phyloP scores from a whole-genome alignment of 257 asterid species.

The Scutellaria galericulata region DNA sequence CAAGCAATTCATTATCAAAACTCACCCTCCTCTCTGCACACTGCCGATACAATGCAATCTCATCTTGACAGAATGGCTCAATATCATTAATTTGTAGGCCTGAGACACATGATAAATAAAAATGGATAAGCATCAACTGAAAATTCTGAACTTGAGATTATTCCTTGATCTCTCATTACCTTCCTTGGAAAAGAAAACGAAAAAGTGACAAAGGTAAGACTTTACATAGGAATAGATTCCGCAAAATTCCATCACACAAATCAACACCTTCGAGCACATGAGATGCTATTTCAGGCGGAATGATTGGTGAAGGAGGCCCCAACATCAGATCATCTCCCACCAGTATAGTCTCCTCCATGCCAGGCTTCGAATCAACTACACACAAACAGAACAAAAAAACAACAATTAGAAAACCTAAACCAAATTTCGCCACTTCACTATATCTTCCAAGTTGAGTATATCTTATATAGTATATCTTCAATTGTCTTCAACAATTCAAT shows the following conservation, averaged over 20 bases:
- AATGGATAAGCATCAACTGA: background rate
- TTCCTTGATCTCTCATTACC: background rate
- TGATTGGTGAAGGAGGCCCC: conserved; percentile 92
- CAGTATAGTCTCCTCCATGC: conserved; percentile 94
- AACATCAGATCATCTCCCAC: conserved; percentile 98
- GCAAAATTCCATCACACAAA: conserved; percentile 86
- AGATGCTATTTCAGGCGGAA: conserved; percentile 95
- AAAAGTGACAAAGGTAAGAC: background rate
- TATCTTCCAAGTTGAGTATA: conserved; percentile 19
- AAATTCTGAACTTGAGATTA: background rate
- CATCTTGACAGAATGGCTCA: conserved; percentile 79
- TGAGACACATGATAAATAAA: conserved; percentile 31
- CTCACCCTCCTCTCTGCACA: conserved; percentile 67
- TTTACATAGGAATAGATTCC: conserved; percentile 86
- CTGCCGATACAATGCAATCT: conserved; percentile 51
- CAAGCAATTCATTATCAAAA: conserved; percentile 10
- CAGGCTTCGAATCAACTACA: conserved; percentile 82
- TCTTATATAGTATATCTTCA: conserved; percentile 9
- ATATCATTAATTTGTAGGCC: conserved; percentile 88
- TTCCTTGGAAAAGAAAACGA: background rate
- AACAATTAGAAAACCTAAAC: background rate
- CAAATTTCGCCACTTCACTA: background rate
- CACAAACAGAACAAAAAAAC: conserved; percentile 20
- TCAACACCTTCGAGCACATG: conserved; percentile 94
- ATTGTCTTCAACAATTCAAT: background rate